Evolutionary conservation across 2,329 filamentous ascomycete genomes (phyloP).

Genomic region (Ceratocystis ficicola): DNA sequence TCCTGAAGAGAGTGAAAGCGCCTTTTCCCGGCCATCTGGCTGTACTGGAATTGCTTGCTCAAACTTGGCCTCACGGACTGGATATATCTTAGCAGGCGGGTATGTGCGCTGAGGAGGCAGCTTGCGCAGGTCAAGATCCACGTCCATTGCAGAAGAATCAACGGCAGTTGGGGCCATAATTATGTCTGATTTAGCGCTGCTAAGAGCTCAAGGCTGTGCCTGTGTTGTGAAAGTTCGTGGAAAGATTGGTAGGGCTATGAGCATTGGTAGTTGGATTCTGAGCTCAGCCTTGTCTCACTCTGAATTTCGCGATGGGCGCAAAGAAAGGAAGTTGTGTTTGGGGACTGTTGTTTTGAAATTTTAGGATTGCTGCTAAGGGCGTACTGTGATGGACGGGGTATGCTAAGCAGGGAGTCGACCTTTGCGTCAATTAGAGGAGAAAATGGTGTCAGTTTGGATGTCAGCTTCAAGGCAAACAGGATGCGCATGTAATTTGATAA

Average conservation of each 20-base stretch:
- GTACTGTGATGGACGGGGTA: background rate
- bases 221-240: background rate
- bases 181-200: slow-evolving; percentile 15
- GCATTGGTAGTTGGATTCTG: background rate
- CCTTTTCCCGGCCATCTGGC: slow-evolving; percentile 58
- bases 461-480: background rate
- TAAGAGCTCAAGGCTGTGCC: slow-evolving; percentile 11
- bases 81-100: slow-evolving; percentile 45
- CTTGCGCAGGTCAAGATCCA: slow-evolving; percentile 31
- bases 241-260: slow-evolving; percentile 10
- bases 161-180: slow-evolving; percentile 44
- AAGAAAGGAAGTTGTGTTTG: slow-evolving; percentile 11
- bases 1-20: slow-evolving; percentile 42
- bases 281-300: slow-evolving; percentile 20
- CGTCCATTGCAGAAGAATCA: slow-evolving; percentile 30
- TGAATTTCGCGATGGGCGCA: slow-evolving; percentile 18
- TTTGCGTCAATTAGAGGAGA: background rate
- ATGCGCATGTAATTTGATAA: background rate
- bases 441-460: background rate
- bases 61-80: slow-evolving; percentile 51
- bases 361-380: background rate
- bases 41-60: slow-evolving; percentile 43
- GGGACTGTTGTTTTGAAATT: background rate
- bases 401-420: background rate
- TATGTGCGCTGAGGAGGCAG: slow-evolving; percentile 36